A percentile compares a stretch with the other conserved stretches of the same genome.
These are phyloP conservation scores for Rhodotorula glutinis DNA, from an alignment of 1,284 basidiomycete genomes.

Conservation along the genomic window DNA sequence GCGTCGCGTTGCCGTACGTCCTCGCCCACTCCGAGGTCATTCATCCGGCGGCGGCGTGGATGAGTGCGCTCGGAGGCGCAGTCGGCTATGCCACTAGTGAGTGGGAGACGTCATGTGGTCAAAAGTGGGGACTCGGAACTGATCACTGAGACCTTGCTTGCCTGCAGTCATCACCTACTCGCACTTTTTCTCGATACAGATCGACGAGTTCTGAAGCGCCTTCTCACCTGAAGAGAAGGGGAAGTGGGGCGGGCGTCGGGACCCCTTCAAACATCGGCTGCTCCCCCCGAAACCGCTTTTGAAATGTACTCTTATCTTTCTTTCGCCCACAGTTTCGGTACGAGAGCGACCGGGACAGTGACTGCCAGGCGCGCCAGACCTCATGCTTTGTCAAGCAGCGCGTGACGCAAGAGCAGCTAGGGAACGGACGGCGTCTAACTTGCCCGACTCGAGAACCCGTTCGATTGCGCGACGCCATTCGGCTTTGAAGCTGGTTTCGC, in stretches of 20 bases:
- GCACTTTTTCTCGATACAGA: slow-evolving; percentile 36
- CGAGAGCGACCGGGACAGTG: no score
- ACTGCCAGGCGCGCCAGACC: no score
- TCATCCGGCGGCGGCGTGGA: slow-evolving; percentile 74
- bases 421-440: no score
- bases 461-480: no score
- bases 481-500: no score
- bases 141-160: no score
- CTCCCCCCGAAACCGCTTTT: not conserved
- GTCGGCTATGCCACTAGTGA: slow-evolving; percentile 85
- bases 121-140: no score
- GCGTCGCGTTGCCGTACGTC: slow-evolving; percentile 87
- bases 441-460: no score
- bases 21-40: slow-evolving; percentile 91
- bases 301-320: not conserved
- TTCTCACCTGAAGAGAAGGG: not conserved
- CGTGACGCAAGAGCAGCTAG: no score
- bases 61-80: slow-evolving; percentile 91
- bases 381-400: no score
- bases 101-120: not conserved
- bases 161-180: slow-evolving; percentile 33
- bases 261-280: no score
- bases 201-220: slow-evolving; percentile 25
- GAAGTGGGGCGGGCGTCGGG: not conserved
- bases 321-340: no score